Evolutionary conservation across 208 protist species (phyloP).

Genomic region (Kentomonas sorsogonicus): DNA sequence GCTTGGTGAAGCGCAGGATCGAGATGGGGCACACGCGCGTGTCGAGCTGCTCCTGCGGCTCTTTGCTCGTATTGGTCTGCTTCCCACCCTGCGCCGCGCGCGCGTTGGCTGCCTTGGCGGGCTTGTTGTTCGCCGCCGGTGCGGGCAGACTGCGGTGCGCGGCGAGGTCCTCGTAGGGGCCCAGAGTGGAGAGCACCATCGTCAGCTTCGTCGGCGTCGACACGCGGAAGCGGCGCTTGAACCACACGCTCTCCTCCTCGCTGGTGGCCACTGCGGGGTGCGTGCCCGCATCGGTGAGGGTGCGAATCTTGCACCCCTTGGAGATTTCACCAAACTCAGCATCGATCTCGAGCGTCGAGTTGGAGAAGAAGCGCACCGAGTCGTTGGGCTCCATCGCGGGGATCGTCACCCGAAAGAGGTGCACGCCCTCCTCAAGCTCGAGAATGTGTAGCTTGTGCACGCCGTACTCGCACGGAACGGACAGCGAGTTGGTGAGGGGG

Average conservation of each 20-base stretch:
- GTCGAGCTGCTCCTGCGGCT: neutral
- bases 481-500: slow-evolving; percentile 35
- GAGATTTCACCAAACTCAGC: slow-evolving; percentile 26
- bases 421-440: slow-evolving; percentile 33
- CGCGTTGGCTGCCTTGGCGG: slow-evolving; percentile 7
- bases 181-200: slow-evolving; percentile 56
- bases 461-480: slow-evolving; percentile 36
- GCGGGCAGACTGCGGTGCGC: slow-evolving; percentile 32
- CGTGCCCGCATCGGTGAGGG: slow-evolving; percentile 60
- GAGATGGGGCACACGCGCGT: neutral
- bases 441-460: slow-evolving; percentile 31
- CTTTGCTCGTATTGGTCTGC: neutral
- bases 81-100: neutral
- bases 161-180: slow-evolving; percentile 38
- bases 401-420: slow-evolving; percentile 60
- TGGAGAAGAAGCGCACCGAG: slow-evolving; percentile 39
- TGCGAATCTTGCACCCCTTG: slow-evolving; percentile 22
- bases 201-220: slow-evolving; percentile 45
- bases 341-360: slow-evolving; percentile 35
- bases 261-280: slow-evolving; percentile 28
- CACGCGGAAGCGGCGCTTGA: slow-evolving; percentile 71
- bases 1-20: slow-evolving; percentile 36
- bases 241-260: slow-evolving; percentile 63
- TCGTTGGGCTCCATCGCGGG: slow-evolving; percentile 34
- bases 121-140: slow-evolving; percentile 10